Base-by-base conservation (phyloP, 345 rosid genomes). In the Tarenaya hassleriana region DNA sequence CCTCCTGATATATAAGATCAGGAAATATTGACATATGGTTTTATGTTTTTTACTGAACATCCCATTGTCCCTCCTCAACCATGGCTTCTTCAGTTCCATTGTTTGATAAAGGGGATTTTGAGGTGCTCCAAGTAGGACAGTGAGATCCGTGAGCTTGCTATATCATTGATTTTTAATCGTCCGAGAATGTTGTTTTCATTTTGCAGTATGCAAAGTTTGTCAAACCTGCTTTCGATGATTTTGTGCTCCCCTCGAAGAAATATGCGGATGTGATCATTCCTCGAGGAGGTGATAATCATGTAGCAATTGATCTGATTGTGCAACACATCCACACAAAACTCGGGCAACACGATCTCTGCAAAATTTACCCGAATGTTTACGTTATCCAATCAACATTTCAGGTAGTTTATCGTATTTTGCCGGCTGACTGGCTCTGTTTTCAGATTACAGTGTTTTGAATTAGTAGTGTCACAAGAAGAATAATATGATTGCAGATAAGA, bases 221-320 rank as follows among this genome's bases (percentile, higher is more conserved):
- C 61, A 89, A 89, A 73, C 97, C 97, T 63, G 97, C 97, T 15
- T 89, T 89, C 76, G 97, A 89, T 72, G 95, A 89, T 65, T 89
- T 86, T 77, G 81, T 89, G 65, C 78, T 83, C 46, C 97, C 97
- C 49, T 81, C 97, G 7, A 89, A 89, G 77, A 89, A 89, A 71
- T 86, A 79, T 66, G 95, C 97, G 16, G 97, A 89, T 60, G 81
- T 89, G 34, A 89, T 89, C 72, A 86, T 89, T 42, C 97, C 97
- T 13, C 80, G 95, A 18, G 97, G 97, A 47, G 95, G 92, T 62
- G 95, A 89, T 43, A 89, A 89, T 72, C 94, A 86, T 55, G 95
- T 89, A 64, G 97, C 97, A 34, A 66, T 89, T 70, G 95, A 89
- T 78, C 75, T 89, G 79, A 89, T 89, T 74, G 90, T 84, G 56